Evolutionary conservation across 208 protist species (phyloP).

Genomic region (Lotmaria passim): DNA sequence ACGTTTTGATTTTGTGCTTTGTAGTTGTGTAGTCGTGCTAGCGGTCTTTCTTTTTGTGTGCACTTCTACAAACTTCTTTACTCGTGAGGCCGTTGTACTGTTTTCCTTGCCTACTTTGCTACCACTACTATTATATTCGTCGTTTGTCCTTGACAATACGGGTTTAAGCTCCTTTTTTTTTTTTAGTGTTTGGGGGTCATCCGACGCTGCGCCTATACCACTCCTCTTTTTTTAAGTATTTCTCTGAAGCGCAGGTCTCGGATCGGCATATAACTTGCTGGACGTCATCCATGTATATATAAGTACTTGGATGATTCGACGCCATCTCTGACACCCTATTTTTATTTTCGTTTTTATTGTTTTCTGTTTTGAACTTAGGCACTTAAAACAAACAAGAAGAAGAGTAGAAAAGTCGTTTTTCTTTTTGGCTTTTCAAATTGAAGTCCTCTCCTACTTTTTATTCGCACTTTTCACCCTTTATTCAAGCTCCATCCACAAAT

Average conservation of each 20-base stretch:
- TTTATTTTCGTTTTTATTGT: constrained; percentile 11
- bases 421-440: neutral
- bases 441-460: neutral
- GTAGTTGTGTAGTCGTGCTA: too few relatives aligned
- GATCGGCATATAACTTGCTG: neutral
- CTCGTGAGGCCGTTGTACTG: neutral
- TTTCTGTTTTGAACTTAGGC: constrained; percentile 22
- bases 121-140: constrained; percentile 1
- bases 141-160: neutral
- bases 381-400: constrained; percentile 5
- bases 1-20: neutral
- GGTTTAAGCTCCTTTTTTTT: constrained; percentile 8
- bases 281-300: neutral
- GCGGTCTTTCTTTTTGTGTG: too few relatives aligned
- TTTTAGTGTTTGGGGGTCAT: constrained; percentile 6
- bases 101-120: neutral
- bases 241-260: neutral
- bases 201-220: neutral
- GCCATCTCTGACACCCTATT: neutral
- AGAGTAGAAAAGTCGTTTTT: neutral
- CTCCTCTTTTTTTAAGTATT: constrained; percentile 1
- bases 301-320: neutral
- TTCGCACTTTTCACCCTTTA: constrained; percentile 7
- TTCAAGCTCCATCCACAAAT: constrained; percentile 9
- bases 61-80: neutral